A percentile compares a stretch with the other conserved stretches of the same genome.
phyloP scores from a whole-genome alignment of 75 land plant species.

The Adiantum capillusveneris region DNA sequence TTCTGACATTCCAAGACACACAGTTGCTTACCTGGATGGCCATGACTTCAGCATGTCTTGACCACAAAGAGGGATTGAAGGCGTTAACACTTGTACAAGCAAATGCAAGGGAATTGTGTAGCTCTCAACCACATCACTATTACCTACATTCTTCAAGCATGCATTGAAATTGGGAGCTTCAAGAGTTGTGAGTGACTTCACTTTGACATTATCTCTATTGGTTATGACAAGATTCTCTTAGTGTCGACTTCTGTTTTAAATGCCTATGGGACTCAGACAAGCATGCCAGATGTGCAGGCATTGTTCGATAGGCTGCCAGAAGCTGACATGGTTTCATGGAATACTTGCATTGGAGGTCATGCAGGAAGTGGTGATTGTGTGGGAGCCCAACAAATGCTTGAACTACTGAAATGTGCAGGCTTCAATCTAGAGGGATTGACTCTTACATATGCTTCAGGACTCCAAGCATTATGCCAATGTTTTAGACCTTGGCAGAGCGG shows the following conservation, averaged over 20 bases:
- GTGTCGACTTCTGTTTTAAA: conserved; percentile 15
- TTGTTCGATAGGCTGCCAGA: conserved; percentile 20
- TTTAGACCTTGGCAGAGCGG: too few relatives aligned
- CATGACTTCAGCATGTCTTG: neutral
- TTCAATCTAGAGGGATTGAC: too few relatives aligned
- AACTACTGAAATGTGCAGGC: too few relatives aligned
- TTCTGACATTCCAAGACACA: neutral
- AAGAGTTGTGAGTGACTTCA: neutral
- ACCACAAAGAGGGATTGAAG: neutral
- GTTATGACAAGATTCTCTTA: neutral
- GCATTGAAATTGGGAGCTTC: neutral
- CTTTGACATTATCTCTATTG: neutral
- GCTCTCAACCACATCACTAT: neutral
- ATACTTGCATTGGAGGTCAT: conserved; percentile 48
- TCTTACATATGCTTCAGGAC: too few relatives aligned
- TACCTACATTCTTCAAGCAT: neutral
- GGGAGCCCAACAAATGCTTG: too few relatives aligned
- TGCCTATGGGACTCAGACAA: conserved; percentile 51
- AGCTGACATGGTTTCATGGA: conserved; percentile 57
- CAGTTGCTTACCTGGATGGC: neutral
- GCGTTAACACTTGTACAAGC: conserved; percentile 11
- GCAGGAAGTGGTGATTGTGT: conserved; percentile 43
- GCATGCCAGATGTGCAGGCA: conserved; percentile 19
- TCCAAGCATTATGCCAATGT: too few relatives aligned
- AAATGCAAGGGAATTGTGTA: conserved; percentile 1